Conservation (phyloP, 192 early-diverging fungal species). For the Coemansia sp. region DNA sequence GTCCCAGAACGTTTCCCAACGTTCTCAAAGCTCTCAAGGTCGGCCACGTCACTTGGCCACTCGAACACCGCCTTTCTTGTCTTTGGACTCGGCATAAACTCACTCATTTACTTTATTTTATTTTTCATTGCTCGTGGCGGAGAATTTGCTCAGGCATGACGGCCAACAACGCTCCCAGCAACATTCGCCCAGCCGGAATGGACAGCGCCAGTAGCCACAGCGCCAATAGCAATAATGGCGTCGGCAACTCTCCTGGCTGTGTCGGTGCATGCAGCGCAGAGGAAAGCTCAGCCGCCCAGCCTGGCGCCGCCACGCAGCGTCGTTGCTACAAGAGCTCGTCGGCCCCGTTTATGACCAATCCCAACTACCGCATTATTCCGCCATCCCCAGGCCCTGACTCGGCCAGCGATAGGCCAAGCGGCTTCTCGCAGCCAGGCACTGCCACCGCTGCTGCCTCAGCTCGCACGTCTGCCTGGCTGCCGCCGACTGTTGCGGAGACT, state of each 20-base stretch:
- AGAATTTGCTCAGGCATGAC: constrained; percentile 11
- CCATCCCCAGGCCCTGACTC: constrained; percentile 11
- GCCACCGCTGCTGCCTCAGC: constrained; percentile 3
- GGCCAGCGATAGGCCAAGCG: neutral
- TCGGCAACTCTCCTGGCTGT: neutral
- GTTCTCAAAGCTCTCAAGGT: neutral
- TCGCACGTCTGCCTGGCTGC: constrained; percentile 23
- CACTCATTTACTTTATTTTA: neutral
- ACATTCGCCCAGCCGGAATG: constrained; percentile 19
- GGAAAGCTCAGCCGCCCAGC: constrained; percentile 6
- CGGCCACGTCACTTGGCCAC: neutral
- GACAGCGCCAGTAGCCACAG: constrained; percentile 3
- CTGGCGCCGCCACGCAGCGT: neutral
- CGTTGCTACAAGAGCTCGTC: constrained; percentile 9
- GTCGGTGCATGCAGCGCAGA: neutral
- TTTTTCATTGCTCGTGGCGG: neutral
- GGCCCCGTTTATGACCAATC: constrained; percentile 44
- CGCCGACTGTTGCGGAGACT: constrained; percentile 3
- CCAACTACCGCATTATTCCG: constrained; percentile 48
- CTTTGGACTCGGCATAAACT: neutral
- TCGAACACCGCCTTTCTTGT: neutral
- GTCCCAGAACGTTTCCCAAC: constrained; percentile 2
- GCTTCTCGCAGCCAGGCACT: neutral
- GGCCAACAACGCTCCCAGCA: constrained; percentile 7
- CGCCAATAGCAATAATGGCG: neutral